Base-by-base conservation (phyloP, 1,284 basidiomycete species). In the Ganoderma leucocontextum region DNA sequence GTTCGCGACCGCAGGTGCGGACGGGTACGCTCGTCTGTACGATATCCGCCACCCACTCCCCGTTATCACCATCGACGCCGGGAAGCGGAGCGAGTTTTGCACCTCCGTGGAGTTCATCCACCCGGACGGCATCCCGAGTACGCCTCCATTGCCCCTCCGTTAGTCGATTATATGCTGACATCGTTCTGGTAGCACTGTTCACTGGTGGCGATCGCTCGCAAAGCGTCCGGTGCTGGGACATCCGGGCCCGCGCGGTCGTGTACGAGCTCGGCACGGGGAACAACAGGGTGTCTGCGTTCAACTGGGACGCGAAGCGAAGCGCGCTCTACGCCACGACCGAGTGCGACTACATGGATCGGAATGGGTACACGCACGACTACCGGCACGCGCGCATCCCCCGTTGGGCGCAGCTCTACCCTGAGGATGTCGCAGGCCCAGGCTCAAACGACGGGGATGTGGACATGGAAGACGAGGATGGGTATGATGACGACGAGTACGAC, bases 261-360 rank as follows among this genome's bases (percentile, higher is more conserved):
- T 84, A 83, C 75, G 82, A 83, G 64, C 77, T 85, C 29, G 73
- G 79, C 8, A 84, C 82, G 3, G 83, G 83, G 29, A 84, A 85
- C 71, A 83, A 81, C 66, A 60, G 64, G 2, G 82, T 84, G 0
- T 44, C 39, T 5, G 70, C 73, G 19, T 69, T 84, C 65, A 77
- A 75, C 0, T 84, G 82, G 82, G 80, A 83, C 69, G 67, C 70
- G 9, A 47, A 63, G 5, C 74, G 70, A 29, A 73, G 76, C 19
- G 73, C 76, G 2, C 75, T 85, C 6, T 83, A 79, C 63, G 82
- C 81, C 0, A 73, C 77, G 2, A 82, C 82, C 17, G 72, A 78
- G 62, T 83, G 82, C 73, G 58, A 60, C 5, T 77, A 79, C 67
- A 72, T 80, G 67, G 78, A 81, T 64, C 74, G 80, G 12, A 59